These are phyloP conservation scores for Populus hybrid DNA, from an alignment of 441 rosid genomes.

Conservation along the genomic window DNA sequence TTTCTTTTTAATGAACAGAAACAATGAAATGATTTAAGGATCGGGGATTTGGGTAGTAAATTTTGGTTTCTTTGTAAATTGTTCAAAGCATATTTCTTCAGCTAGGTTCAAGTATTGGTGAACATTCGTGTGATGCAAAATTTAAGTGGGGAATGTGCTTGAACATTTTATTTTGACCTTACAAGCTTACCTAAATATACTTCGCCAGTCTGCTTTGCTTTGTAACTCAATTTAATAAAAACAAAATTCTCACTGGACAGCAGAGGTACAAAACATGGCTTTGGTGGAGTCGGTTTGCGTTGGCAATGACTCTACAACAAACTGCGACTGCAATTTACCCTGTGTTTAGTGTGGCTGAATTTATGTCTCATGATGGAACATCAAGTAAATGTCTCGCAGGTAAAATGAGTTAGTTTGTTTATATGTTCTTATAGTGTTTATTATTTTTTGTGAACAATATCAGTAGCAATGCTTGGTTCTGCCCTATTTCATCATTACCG, in stretches of 20 bases:
- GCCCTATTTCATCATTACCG: neutral
- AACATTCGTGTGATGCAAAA: neutral
- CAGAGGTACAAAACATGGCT: constrained; percentile 75
- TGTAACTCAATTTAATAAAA: neutral
- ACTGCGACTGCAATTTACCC: constrained; percentile 60
- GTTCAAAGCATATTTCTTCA: neutral
- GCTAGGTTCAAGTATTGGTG: neutral
- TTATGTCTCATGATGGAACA: constrained; percentile 42
- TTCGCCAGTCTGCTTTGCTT: neutral
- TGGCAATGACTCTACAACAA: constrained; percentile 59
- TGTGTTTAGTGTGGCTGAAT: constrained; percentile 40
- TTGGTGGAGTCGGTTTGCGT: constrained; percentile 66
- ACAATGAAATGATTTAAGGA: neutral
- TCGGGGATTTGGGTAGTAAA: neutral
- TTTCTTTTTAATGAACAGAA: neutral
- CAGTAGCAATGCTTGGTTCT: neutral
- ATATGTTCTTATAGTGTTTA: neutral
- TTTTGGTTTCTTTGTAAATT: neutral
- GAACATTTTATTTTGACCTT: neutral
- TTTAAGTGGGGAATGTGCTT: neutral
- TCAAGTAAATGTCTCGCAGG: constrained; percentile 55
- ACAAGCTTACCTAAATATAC: neutral
- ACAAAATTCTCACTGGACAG: constrained; percentile 34
- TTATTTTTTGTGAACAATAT: neutral
- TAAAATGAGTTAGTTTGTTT: constrained; percentile 24